Percentiles rank a stretch among this genome's conserved stretches.
These are phyloP conservation scores for Gaultheria prostrata DNA, from an alignment of 148 eudicot genomes.

Conservation along the genomic window DNA sequence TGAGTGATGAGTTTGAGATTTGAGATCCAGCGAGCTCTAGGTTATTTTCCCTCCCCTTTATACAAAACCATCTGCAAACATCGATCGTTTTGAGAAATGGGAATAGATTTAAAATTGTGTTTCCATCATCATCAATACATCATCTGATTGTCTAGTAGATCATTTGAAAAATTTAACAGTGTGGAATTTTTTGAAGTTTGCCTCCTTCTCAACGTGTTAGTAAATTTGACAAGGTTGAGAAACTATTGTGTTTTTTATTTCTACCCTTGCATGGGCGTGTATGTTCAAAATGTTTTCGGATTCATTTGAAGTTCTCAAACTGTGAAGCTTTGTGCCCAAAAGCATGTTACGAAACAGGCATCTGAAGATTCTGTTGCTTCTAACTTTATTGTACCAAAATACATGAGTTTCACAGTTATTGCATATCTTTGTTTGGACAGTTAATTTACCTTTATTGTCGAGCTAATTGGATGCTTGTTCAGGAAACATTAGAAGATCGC, in stretches of 20 bases:
- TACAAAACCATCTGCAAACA: neutral
- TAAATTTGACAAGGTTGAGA: too few species aligned
- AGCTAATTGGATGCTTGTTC: neutral
- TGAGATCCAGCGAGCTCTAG: neutral
- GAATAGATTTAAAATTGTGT: neutral
- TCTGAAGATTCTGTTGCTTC: neutral
- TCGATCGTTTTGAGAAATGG: neutral
- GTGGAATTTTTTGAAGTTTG: neutral
- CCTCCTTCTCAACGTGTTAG: neutral
- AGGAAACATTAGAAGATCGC: conserved; percentile 37
- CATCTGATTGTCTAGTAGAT: too few species aligned
- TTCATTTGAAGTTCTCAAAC: neutral
- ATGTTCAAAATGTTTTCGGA: neutral
- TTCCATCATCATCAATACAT: too few species aligned
- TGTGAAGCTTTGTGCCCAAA: neutral
- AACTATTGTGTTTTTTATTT: neutral
- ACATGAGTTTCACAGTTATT: neutral
- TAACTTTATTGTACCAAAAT: too few species aligned
- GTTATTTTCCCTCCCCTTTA: neutral
- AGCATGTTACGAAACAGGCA: neutral
- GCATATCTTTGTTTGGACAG: neutral
- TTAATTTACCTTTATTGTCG: too few species aligned
- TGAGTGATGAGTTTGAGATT: neutral
- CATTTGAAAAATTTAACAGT: neutral
- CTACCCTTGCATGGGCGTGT: neutral